Evolutionary conservation across 352 stramenopile species (phyloP), one percentile per base, ranked within the genome.

Genomic region (Albugo laibachii): DNA sequence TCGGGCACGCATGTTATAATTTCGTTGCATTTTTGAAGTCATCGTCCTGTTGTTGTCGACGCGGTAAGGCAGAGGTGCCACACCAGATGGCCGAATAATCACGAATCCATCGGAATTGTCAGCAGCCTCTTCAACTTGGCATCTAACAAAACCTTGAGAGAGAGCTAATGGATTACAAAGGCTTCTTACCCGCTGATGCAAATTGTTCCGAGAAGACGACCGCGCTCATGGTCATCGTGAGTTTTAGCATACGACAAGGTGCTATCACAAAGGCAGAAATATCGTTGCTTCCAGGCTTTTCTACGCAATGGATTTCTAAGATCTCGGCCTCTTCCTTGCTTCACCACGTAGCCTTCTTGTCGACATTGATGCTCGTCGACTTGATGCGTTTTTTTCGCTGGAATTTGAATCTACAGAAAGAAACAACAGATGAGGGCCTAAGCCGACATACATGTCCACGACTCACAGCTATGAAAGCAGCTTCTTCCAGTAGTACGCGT

Each of bases 241-340:
- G 75, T 83, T 51, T 74, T 84, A 1, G 78, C 78, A 47, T 92
- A 92, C 43, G 80, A 74, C 37, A 92, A 55, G 24, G 66, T 80
- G 16, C 62, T 50, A 1, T 67, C 70, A 19, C 68, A 67, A 20
- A 92, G 59, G 53, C 87, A 83, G 51, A 92, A 92, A 57, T 88
- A 92, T 24, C 78, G 65, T 52, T 88, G 75, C 58, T 92, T 92
- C 78, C 78, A 92, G 55, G 88, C 88, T 44, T 80, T 80, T n/a
- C 78, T 55, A 0, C 75, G 69, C 1, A 92, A 63, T 1, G 72
- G 72, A 34, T 85, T 88, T 18, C 84, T 69, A 10, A 70, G 66
- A 39, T 80, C 81, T 10, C 78, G 69, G 21, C 78, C 78, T 43
- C 66, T 76, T 16, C 78, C 78, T 54, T 92, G 78, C 44, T 92